Base-by-base conservation (phyloP, 1,139 yeast species). In the Candida smagusa region DNA sequence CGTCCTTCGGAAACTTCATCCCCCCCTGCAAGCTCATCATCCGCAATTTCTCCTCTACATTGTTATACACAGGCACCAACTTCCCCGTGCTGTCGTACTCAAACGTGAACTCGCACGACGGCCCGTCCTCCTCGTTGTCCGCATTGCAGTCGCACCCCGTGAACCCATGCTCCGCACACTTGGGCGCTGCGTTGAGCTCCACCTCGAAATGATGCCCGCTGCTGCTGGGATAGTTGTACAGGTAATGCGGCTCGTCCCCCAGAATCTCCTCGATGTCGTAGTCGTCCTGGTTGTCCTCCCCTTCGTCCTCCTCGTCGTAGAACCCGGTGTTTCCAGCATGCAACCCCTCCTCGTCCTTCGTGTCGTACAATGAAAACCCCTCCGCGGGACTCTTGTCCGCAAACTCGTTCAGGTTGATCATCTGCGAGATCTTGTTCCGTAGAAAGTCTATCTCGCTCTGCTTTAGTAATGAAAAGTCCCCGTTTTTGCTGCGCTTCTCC, bases 31-130 rank as follows among this genome's bases (percentile, higher is more conserved):
- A 44, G 33, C 46, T 54, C 63, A 61, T 58, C 46, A 55, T 50
- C 27, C 64, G 53, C 31, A 69, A 51, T 45, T 68, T 65, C 36
- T 68, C 72, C 41, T 65, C 71, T 9, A 68, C 65, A 33, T 68
- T 63, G 45, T 57, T 65, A 36, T 65, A 63, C 1, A 72, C 65
- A 7, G 76, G 74, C 7, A 68, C 61, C 26, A 71, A 49, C 45
- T 66, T 64, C 7, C 75, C 77, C n/a, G 61, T 61, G 27, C 56
- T 58, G 43, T 69, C 73, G 41, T 67, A 68, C 44, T 68, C 74
- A 48, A 68, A 68, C 7, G 72, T 70, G 44, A 71, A 68, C 41
- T 71, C 75, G 48, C 63, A 54, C 28, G 58, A 50, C 2, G 61
- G 58, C 11, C 54, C 61, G 19, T 51, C 50, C 6, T 50, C 59